These are phyloP conservation scores for Lactarius deliciosus DNA, from an alignment of 768 basidiomycete species.

Conservation along the genomic window DNA sequence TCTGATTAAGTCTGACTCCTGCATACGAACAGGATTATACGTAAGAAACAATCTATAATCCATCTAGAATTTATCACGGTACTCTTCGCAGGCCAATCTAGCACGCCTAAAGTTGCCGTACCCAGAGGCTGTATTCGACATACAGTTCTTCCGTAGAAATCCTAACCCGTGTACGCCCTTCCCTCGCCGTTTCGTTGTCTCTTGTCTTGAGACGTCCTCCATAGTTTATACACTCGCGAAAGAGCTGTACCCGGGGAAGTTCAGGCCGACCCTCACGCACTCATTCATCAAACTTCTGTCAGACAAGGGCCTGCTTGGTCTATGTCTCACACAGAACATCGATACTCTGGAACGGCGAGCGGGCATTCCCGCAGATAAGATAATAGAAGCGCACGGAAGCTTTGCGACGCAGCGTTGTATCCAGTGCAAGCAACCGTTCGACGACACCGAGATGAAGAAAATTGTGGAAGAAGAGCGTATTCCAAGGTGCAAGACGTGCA, in stretches of 20 bases:
- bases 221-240: slow-evolving; percentile 87
- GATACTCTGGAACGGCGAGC: slow-evolving; percentile 89
- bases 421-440: slow-evolving; percentile 59
- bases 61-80: background rate
- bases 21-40: slow-evolving; percentile 47
- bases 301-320: slow-evolving; percentile 65
- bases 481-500: slow-evolving; percentile 65
- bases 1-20: slow-evolving; percentile 1
- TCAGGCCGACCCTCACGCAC: slow-evolving; percentile 85
- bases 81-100: slow-evolving; percentile 61
- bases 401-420: slow-evolving; percentile 89
- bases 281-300: slow-evolving; percentile 84
- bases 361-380: slow-evolving; percentile 66
- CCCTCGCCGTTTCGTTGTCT: background rate
- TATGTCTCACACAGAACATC: slow-evolving; percentile 88
- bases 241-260: slow-evolving; percentile 89
- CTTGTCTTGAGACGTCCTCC: background rate
- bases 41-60: slow-evolving; percentile 37
- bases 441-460: slow-evolving; percentile 65
- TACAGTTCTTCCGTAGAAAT: slow-evolving; percentile 77
- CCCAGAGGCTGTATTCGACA: slow-evolving; percentile 95
- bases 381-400: slow-evolving; percentile 95
- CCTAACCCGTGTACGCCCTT: slow-evolving; percentile 69
- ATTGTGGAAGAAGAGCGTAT: slow-evolving; percentile 61
- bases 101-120: slow-evolving; percentile 78